These are phyloP conservation scores for Aspergillus saccharolyticus DNA, from an alignment of 495 filamentous ascomycete species.

Conservation along the genomic window DNA sequence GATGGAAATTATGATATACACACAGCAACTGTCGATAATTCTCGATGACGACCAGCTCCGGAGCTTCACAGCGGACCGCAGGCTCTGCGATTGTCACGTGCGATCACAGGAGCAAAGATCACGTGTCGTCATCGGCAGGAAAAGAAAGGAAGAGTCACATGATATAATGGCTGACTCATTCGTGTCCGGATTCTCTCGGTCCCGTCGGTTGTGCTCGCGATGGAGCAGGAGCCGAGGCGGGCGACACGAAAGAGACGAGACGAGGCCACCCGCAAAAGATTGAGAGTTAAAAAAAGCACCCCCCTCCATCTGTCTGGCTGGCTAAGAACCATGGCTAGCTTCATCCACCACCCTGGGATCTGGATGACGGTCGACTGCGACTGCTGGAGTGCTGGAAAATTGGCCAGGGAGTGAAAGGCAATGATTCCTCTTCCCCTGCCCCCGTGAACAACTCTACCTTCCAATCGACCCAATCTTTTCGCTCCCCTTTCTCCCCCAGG, in stretches of 20 bases:
- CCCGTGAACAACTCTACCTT: neutral
- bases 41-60: conserved; percentile 13
- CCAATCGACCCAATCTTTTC: neutral
- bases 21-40: conserved; percentile 10
- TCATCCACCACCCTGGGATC: neutral
- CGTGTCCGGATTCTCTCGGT: conserved; percentile 2
- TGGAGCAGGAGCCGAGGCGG: neutral
- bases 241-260: too few relatives aligned
- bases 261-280: neutral
- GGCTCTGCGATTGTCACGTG: conserved; percentile 25
- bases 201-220: neutral
- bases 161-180: neutral
- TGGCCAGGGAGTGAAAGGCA: neutral
- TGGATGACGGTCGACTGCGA: neutral
- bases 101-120: conserved; percentile 18
- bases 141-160: neutral
- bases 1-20: conserved; percentile 9
- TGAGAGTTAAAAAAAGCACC: conserved; percentile 20
- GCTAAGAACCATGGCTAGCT: conserved; percentile 12
- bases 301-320: conserved; percentile 6
- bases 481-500: neutral
- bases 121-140: neutral
- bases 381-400: neutral
- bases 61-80: conserved; percentile 32
- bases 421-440: neutral